Percentiles rank a stretch among this genome's conserved stretches.
Conservation (phyloP, 2,329 filamentous ascomycete species). For the Curvularia sp. region DNA sequence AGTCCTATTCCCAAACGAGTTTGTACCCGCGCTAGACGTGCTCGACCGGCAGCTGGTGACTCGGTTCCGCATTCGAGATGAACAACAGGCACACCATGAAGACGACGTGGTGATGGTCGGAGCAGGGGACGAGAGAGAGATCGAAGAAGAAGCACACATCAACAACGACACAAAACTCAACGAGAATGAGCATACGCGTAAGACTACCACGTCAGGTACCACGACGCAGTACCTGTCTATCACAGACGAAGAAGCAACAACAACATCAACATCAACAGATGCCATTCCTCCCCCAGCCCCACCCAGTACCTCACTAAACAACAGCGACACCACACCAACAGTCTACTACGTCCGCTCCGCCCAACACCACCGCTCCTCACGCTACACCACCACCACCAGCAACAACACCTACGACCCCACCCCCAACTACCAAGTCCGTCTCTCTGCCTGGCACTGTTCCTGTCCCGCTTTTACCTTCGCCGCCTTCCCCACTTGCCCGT, state of each 20-base stretch:
- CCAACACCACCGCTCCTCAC: slow-evolving; percentile 50
- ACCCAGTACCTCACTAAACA: too few relatives aligned
- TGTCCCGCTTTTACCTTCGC: slow-evolving; percentile 84
- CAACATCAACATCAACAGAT: background rate
- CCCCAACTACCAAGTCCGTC: slow-evolving; percentile 71
- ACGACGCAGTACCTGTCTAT: background rate
- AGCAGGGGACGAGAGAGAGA: background rate
- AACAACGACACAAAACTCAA: background rate
- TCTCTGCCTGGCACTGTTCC: slow-evolving; percentile 83
- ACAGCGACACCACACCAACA: slow-evolving; percentile 3
- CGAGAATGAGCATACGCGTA: background rate
- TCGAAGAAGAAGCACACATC: background rate
- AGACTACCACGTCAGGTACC: background rate
- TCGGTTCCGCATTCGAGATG: slow-evolving; percentile 49
- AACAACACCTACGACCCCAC: slow-evolving; percentile 37
- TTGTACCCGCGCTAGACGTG: slow-evolving; percentile 86
- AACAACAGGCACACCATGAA: background rate
- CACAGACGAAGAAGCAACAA: background rate
- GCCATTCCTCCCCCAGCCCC: too few relatives aligned
- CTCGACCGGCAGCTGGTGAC: slow-evolving; percentile 79
- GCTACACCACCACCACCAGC: slow-evolving; percentile 17
- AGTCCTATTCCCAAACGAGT: slow-evolving; percentile 78
- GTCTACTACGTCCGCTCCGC: slow-evolving; percentile 71
- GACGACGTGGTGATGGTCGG: background rate
- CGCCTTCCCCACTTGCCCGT: slow-evolving; percentile 60